These are phyloP conservation scores for Diaporthe humulicola DNA, from an alignment of 2,329 filamentous ascomycete genomes.

Conservation along the genomic window DNA sequence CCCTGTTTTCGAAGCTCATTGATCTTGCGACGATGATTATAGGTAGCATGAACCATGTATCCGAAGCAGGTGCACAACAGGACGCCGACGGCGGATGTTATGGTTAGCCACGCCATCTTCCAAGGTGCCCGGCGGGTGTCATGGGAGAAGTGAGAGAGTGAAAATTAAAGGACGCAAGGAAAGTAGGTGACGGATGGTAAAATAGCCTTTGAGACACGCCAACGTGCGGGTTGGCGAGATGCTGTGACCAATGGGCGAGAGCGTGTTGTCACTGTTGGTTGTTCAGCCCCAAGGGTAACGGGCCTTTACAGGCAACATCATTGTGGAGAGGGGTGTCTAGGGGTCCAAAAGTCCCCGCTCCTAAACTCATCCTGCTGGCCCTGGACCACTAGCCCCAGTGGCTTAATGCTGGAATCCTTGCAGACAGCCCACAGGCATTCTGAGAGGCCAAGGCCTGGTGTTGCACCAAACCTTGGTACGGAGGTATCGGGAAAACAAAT, in stretches of 20 bases:
- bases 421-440: too few relatives aligned
- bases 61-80: slow-evolving; percentile 1
- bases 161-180: too few relatives aligned
- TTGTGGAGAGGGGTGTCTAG: neutral
- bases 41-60: neutral
- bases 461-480: too few relatives aligned
- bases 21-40: slow-evolving; percentile 14
- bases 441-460: too few relatives aligned
- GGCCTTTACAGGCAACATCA: neutral
- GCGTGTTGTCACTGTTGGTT: neutral
- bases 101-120: slow-evolving; percentile 4
- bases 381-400: neutral
- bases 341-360: neutral
- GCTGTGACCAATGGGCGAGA: neutral
- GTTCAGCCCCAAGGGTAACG: neutral
- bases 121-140: neutral
- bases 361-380: neutral
- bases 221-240: neutral
- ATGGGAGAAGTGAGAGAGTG: neutral
- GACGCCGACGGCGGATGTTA: neutral
- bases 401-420: neutral
- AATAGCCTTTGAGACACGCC: neutral
- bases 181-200: neutral
- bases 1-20: slow-evolving; percentile 22
- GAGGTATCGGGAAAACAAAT: too few relatives aligned